Percentiles rank a stretch among this genome's conserved stretches.
These are phyloP conservation scores for Vanderwaltozyma yarrowii DNA, from an alignment of 805 yeast species.

Conservation along the genomic window DNA sequence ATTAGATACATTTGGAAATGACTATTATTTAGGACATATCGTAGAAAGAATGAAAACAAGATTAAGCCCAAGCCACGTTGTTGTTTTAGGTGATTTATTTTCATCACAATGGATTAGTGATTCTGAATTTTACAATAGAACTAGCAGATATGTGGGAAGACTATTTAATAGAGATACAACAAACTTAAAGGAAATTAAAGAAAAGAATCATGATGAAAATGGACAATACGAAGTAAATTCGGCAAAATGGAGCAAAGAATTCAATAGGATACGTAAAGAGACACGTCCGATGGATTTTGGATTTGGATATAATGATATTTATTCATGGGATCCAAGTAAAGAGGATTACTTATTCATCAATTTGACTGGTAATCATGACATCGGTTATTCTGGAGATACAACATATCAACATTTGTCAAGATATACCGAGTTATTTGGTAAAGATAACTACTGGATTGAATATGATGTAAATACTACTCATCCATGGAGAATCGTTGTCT, in stretches of 20 bases:
- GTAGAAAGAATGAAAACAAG: constrained; percentile 53
- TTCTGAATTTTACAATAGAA: constrained; percentile 76
- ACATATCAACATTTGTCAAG: constrained; percentile 86
- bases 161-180: constrained; percentile 56
- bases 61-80: constrained; percentile 66
- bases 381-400: constrained; percentile 92
- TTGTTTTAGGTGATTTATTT: constrained; percentile 86
- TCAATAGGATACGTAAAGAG: constrained; percentile 10
- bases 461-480: constrained; percentile 51
- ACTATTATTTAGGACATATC: constrained; percentile 78
- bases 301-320: constrained; percentile 49
- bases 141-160: constrained; percentile 61
- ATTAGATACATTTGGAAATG: constrained; percentile 84
- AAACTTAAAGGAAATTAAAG: constrained; percentile 37
- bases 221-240: constrained; percentile 22
- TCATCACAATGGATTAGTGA: constrained; percentile 94
- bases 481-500: constrained; percentile 77
- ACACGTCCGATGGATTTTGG: constrained; percentile 21
- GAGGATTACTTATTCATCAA: constrained; percentile 66
- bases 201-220: constrained; percentile 20
- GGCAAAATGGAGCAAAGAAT: constrained; percentile 20
- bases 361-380: constrained; percentile 90
- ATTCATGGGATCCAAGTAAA: constrained; percentile 48
- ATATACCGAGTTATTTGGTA: constrained; percentile 65
- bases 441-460: constrained; percentile 73